Evolutionary conservation across 306 rosid genomes (phyloP), one percentile per base, ranked within the genome.

Genomic region (Sechiopsis laciniata): DNA sequence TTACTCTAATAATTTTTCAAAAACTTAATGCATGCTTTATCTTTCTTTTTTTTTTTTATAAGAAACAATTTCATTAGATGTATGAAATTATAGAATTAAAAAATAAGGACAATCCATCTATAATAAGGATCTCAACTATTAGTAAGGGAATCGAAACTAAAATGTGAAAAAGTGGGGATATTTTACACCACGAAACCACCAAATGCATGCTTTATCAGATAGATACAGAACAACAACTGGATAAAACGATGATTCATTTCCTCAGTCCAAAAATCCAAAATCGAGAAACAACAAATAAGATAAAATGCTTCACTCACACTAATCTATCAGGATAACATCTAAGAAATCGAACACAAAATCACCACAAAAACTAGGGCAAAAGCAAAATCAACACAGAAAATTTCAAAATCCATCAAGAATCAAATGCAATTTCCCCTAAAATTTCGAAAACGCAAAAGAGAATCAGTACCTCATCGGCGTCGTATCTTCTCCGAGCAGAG

Each of bases 401-500:
- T 46, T 67, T 4, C 55, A 48, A 68, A 45, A 45, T 68, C 73
- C 40, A 50, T 0, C 15, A 22, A 72, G 15, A n/a, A 32, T 55
- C 37, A 19, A 22, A 32, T 53, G 51, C n/a, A 22, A 73, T 55
- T 37, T 26, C 0, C 29, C 59, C 52, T n/a, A 35, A 72, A 32
- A 16, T 10, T 7, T 3, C 52, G 51, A 32, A 8, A 32, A 32
- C 5, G 32, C 20, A 55, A 73, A 12, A 50, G 7, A 7, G 17
- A 56, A 56, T 12, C 37, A 21, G n/a, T 75, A 75, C 78, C 78
- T 75, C 63, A 46, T 63, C 63, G 51, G 22, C 50, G 8, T 35
- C 42, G 64, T 29, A 64, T 63, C 72, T 62, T 52, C 72, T 71
- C 50, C 82, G 57, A 37, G 90, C 94, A 7, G 82, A 86, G 87